Conservation (phyloP, 2,329 filamentous ascomycete species). For the Paraphoma sp. region DNA sequence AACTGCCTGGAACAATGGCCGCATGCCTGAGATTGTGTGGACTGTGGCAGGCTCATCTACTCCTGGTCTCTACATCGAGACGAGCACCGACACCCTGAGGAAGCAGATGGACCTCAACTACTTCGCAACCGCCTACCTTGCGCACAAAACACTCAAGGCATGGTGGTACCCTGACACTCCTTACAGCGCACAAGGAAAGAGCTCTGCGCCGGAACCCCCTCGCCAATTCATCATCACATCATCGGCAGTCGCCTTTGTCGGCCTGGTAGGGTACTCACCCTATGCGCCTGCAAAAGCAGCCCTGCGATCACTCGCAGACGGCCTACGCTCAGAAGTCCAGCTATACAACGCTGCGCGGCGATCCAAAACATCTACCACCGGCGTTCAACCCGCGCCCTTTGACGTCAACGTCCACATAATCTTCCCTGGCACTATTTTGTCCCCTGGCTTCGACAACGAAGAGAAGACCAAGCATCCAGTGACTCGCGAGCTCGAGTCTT, state of each 20-base stretch:
- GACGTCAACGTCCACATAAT: slow-evolving; percentile 82
- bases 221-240: slow-evolving; percentile 89
- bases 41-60: slow-evolving; percentile 79
- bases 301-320: slow-evolving; percentile 81
- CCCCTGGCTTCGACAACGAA: slow-evolving; percentile 77
- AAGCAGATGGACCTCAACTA: slow-evolving; percentile 93
- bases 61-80: slow-evolving; percentile 80
- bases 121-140: slow-evolving; percentile 85
- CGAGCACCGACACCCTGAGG: slow-evolving; percentile 69
- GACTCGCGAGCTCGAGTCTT: slow-evolving; percentile 79
- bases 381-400: slow-evolving; percentile 58
- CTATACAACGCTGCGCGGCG: slow-evolving; percentile 75
- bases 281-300: slow-evolving; percentile 89
- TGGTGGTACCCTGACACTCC: slow-evolving; percentile 67
- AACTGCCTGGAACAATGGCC: slow-evolving; percentile 77
- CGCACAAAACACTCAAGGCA: slow-evolving; percentile 75
- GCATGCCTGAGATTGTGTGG: slow-evolving; percentile 85
- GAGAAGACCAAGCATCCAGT: slow-evolving; percentile 80
- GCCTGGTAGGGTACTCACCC: slow-evolving; percentile 79
- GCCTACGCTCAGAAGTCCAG: slow-evolving; percentile 80
- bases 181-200: slow-evolving; percentile 42
- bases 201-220: slow-evolving; percentile 44
- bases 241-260: slow-evolving; percentile 76
- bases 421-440: slow-evolving; percentile 82
- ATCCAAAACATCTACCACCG: slow-evolving; percentile 24